Base-by-base conservation (phyloP, 805 yeast genomes). In the Cyberlindnera sargentensis region DNA sequence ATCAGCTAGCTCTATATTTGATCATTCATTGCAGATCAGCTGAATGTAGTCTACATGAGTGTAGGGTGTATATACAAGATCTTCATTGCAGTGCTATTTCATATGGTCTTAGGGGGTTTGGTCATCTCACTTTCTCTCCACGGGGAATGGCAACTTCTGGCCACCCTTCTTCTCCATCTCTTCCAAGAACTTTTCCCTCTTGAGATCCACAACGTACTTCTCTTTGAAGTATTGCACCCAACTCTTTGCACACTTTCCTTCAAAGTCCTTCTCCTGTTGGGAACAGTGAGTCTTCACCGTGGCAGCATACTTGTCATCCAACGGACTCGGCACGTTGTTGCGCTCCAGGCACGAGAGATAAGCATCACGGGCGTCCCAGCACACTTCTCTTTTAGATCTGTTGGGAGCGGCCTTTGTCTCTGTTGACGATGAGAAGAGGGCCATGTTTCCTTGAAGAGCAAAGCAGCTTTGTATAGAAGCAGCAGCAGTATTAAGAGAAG, bases 181-280 rank as follows among this genome's bases (percentile, higher is more conserved):
- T 43, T 73, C 73, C 55, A 87, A 63, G 62, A 84, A 81, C 51
- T 73, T 70, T 50, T 78, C 84, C 62, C 83, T 80, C 54, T 78
- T 77, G 48, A 78, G 66, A 53, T 88, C 96, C 46, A 79, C 82
- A 34, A 80, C 83, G 53, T 96, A 76, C 63, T 89, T 90, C 63
- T 88, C 91, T 60, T 89, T 91, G 70, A 91, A 90, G 62, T 90
- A 89, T 47, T 82, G 72, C 48, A 78, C 88, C 98, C 98, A 90
- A 42, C 89, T 78, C 10, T 80, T 78, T 8, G 86, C 88, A 64
- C 98, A 90, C 52, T 80, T 78, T n/a, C 70, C 61, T 46, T 84
- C 78, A 51, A 86, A 88, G 34, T 70, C 72, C n/a, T 60, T 57
- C 49, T 79, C 77, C 57, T 80, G 72, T 2, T 48, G 44, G 0